phyloP scores from a whole-genome alignment of 176 grass and related monocot genomes.

The Eleusine indica region DNA sequence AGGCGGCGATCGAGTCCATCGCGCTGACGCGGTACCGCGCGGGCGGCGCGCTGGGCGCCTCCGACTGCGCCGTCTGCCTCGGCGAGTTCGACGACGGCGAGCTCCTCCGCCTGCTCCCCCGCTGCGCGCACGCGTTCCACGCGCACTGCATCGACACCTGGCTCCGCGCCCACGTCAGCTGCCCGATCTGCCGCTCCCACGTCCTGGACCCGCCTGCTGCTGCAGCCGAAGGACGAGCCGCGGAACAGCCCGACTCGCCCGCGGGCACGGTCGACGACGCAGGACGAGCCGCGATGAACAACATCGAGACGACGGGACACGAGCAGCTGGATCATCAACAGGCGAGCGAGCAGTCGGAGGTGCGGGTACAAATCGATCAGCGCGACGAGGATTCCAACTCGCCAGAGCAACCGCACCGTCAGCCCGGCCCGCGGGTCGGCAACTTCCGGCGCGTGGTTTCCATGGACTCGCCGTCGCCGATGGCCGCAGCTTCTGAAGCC shows the following conservation, averaged over 20 bases:
- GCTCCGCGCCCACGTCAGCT: slow-evolving; percentile 79
- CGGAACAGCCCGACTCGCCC: not conserved
- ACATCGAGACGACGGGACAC: not conserved
- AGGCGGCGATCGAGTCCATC: slow-evolving; percentile 63
- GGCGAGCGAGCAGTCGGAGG: slow-evolving; percentile 21
- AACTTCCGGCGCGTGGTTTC: slow-evolving; percentile 43
- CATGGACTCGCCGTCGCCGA: slow-evolving; percentile 41
- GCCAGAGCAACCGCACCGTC: not conserved
- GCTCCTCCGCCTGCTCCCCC: slow-evolving; percentile 85
- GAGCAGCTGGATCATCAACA: not conserved
- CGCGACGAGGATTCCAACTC: not conserved
- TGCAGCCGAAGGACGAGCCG: not conserved
- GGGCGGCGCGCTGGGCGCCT: slow-evolving; percentile 42
- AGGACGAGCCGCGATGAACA: not conserved
- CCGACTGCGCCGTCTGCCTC: slow-evolving; percentile 81
- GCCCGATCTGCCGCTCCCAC: slow-evolving; percentile 79
- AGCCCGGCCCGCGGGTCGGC: not conserved
- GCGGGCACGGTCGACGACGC: not conserved
- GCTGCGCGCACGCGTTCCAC: slow-evolving; percentile 91
- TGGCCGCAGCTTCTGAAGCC: not conserved
- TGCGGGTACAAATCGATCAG: slow-evolving; percentile 19
- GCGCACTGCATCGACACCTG: slow-evolving; percentile 83
- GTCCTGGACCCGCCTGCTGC: slow-evolving; percentile 34
- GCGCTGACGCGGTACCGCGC: slow-evolving; percentile 51
- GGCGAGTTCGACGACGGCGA: slow-evolving; percentile 83